These are phyloP conservation scores for Aechmea fasciata DNA, from an alignment of 176 grass and related monocot genomes.

Conservation along the genomic window DNA sequence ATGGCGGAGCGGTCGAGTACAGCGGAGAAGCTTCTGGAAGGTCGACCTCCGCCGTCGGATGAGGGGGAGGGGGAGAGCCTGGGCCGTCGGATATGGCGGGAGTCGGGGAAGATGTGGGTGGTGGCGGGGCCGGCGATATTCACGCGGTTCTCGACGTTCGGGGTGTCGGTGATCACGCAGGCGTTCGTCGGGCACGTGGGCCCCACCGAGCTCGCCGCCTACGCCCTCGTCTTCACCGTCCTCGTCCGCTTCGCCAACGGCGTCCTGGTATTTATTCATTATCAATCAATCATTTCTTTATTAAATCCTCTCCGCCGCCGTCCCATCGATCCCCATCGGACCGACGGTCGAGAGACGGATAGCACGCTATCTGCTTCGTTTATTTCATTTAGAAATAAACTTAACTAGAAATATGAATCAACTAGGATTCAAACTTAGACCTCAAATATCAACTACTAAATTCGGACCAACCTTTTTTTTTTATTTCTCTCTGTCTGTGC, in stretches of 20 bases:
- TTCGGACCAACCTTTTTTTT: too few relatives aligned
- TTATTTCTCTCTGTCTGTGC: too few relatives aligned
- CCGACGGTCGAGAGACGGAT: too few relatives aligned
- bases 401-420: too few relatives aligned
- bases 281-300: too few relatives aligned
- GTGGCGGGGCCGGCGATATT: conserved; percentile 16
- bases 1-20: background rate
- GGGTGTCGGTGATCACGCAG: conserved; percentile 19
- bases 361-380: too few relatives aligned
- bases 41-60: background rate
- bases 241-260: conserved; percentile 25
- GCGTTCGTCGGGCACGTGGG: conserved; percentile 24
- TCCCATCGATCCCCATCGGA: too few relatives aligned
- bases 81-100: conserved; percentile 8
- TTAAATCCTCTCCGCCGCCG: too few relatives aligned
- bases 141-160: conserved; percentile 24
- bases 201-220: conserved; percentile 21
- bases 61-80: background rate
- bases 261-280: background rate
- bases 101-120: conserved; percentile 21
- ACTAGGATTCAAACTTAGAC: too few relatives aligned
- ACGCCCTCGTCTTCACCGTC: conserved; percentile 25
- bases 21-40: conserved; percentile 6
- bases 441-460: too few relatives aligned
- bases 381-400: too few relatives aligned